phyloP scores from a whole-genome alignment of 306 rosid genomes.

The Sechiopsis laciniata region DNA sequence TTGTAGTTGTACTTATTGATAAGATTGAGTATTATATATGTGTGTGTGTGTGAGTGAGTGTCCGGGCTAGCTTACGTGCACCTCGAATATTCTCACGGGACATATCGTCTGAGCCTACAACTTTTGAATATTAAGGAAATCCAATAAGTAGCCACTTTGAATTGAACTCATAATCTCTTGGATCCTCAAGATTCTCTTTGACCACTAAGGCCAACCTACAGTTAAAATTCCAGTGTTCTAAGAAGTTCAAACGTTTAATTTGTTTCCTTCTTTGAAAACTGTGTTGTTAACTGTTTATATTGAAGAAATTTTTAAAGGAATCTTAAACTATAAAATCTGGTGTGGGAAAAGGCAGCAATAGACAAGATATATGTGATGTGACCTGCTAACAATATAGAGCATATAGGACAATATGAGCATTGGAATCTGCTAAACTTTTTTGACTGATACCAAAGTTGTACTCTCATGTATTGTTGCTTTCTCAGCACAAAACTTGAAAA shows the following conservation, averaged over 20 bases:
- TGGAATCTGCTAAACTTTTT: slow-evolving; percentile 10
- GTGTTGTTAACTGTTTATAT: neutral
- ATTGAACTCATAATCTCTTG: too few relatives aligned
- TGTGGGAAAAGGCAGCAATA: slow-evolving; percentile 1
- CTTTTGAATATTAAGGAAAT: too few relatives aligned
- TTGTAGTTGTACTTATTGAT: slow-evolving; percentile 5
- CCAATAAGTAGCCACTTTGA: too few relatives aligned
- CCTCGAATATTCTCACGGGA: too few relatives aligned
- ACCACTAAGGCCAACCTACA: too few relatives aligned
- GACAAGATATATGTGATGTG: slow-evolving; percentile 2
- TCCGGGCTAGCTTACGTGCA: too few relatives aligned
- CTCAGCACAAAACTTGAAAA: neutral
- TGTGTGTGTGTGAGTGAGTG: too few relatives aligned
- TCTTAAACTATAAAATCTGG: neutral
- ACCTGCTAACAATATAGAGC: neutral
- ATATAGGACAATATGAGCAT: slow-evolving; percentile 5
- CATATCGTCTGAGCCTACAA: too few relatives aligned
- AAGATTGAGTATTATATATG: neutral
- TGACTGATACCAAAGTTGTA: neutral
- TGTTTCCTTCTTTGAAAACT: neutral
- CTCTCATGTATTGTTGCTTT: neutral
- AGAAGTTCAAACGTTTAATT: neutral
- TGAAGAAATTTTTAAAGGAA: neutral
- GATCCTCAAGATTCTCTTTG: too few relatives aligned
- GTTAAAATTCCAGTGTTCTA: neutral